Evolutionary conservation across 129 eudicot species (phyloP).

Genomic region (carrot (Daucus carota)): DNA sequence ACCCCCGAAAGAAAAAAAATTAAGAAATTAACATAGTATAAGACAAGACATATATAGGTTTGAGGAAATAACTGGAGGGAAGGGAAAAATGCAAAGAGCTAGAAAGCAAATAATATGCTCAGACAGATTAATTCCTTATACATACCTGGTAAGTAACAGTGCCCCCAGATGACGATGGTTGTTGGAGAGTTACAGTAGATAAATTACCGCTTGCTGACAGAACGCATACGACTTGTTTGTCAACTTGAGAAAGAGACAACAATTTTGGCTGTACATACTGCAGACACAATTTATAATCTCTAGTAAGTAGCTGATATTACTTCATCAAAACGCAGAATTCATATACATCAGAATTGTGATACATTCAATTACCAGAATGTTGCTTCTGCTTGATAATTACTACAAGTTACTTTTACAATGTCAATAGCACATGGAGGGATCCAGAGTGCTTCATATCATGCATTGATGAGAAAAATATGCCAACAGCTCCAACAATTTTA

Average conservation of each 20-base stretch:
- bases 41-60: no score
- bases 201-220: slow-evolving; percentile 49
- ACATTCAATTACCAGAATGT: neutral
- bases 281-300: slow-evolving; percentile 1
- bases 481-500: neutral
- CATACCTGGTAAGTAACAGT: slow-evolving; percentile 58
- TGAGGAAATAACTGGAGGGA: no score
- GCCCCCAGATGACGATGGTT: slow-evolving; percentile 38
- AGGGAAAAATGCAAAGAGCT: neutral
- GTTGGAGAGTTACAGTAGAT: slow-evolving; percentile 54
- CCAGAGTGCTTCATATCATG: neutral
- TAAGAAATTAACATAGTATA: no score
- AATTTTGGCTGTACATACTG: slow-evolving; percentile 47
- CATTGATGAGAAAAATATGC: neutral
- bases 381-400: neutral
- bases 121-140: slow-evolving; percentile 4
- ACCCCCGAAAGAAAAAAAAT: no score
- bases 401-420: neutral
- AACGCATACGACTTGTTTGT: slow-evolving; percentile 41
- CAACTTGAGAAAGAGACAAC: slow-evolving; percentile 41
- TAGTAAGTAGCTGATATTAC: neutral
- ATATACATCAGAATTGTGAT: neutral
- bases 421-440: neutral
- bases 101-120: neutral
- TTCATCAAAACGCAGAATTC: neutral